These are phyloP conservation scores for Euphorbia tirucalli DNA, from an alignment of 345 rosid genomes.

Conservation along the genomic window DNA sequence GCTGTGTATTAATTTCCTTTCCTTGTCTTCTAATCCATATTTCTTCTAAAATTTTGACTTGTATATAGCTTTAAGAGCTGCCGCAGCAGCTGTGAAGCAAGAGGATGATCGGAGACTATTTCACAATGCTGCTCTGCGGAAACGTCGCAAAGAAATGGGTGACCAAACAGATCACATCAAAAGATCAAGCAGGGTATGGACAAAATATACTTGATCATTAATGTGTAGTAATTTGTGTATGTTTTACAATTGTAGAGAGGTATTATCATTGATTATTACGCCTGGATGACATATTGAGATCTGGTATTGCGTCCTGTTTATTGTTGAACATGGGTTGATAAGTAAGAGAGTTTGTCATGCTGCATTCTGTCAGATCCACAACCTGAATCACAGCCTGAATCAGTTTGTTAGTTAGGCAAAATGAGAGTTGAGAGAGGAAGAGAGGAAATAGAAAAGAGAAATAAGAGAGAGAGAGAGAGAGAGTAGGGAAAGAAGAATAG, in stretches of 20 bases:
- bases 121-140: conserved; percentile 86
- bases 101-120: conserved; percentile 90
- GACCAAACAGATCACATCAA: conserved; percentile 69
- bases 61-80: conserved; percentile 88
- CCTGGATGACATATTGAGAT: background rate
- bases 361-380: too few species aligned
- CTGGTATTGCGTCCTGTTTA: background rate
- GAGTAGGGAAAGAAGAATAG: too few species aligned
- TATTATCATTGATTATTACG: background rate
- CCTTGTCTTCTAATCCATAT: background rate
- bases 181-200: conserved; percentile 50
- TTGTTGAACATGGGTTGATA: background rate
- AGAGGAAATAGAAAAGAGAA: too few species aligned
- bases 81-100: conserved; percentile 81
- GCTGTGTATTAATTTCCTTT: conserved; percentile 6
- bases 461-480: too few species aligned
- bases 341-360: background rate
- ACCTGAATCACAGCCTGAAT: too few species aligned
- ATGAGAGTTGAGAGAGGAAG: too few species aligned
- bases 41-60: conserved; percentile 13
- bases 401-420: too few species aligned
- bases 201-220: background rate
- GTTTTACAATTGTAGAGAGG: background rate
- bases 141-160: conserved; percentile 89
- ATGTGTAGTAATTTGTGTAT: background rate